Base-by-base conservation (phyloP, 768 basidiomycete species). In the Lactarius psammicola region DNA sequence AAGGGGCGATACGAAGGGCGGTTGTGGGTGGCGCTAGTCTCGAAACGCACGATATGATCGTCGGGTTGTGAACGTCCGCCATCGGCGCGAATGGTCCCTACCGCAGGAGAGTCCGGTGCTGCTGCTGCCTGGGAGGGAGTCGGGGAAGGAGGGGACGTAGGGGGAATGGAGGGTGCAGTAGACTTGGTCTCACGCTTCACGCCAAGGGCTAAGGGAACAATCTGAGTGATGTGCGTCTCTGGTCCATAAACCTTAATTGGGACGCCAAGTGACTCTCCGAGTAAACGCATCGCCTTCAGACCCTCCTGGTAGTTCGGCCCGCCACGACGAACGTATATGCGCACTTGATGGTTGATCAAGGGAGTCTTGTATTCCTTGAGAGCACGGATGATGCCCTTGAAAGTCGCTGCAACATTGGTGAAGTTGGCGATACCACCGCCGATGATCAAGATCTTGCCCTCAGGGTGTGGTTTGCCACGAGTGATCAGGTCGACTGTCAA, bases 351-450 rank as follows among this genome's bases (percentile, higher is more conserved):
- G 57, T 82, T 80, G 74, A 93, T 89, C 69, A 98, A 85, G 61
- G 87, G 88, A 53, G 83, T 80, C 82, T 94, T 94, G 85, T 84
- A 94, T 78, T 95, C 91, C 82, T 96, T 90, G 70, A 99, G 84
- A 20, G 97, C 95, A 54, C 88, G 91, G 78, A 99, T 99, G 83
- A 98, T 99, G 68, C 96, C 96, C 84, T 98, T 98, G 90, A 99
- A 99, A 66, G 96, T 98, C 11, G 96, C 90, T 38, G 95, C 97
- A 71, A 98, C 95, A 76, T 99, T 98, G 76, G 95, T 98, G 81
- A 99, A 99, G 87, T 99, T 99, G 81, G 97, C 97, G 69, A 97
- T 97, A 80, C 96, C 96, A 79, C 97, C 97, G 78, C 96, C 97
- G 70, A 99, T 97, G 84, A 99, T 97, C 78, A 98, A 90, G 76